Evolutionary conservation across 2,329 filamentous ascomycete species (phyloP), one percentile per base, ranked within the genome.

Genomic region (Zymoseptoria brevis): DNA sequence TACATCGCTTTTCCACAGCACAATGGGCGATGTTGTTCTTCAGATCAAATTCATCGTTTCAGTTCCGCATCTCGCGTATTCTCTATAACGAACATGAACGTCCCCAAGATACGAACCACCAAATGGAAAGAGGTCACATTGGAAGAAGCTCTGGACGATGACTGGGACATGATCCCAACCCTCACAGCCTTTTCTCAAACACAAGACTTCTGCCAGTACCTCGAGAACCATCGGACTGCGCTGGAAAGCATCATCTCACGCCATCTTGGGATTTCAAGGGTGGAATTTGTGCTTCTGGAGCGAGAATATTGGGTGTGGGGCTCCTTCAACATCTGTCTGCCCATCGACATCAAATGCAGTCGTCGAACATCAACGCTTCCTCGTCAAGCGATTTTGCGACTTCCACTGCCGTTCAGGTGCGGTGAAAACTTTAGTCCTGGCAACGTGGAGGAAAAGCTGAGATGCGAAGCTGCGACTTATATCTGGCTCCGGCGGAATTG

Each of bases 371-470:
- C 8, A 1, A 9, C 19, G 8, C 35, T 41, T 13, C 49, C 49
- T 21, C 19, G 13, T 4, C 49, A 24, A 21, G 49, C 49, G 8
- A 50, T 63, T 9, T 55, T 66, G n/a, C 64, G 62, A 19, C 57
- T 58, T 29, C 58, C 55, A 21, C 35, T 60, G 49, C 60, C 55
- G 63, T 75, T 50, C 49, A 50, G 22, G 54, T 63, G 75, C 4
- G 76, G 75, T 8, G 76, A 78, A 57, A 58, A 56, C 13, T 59
- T 53, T 21, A 60, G 69, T 57, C 75, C 75, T 11, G 77, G 76
- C 11, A 77, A 73, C 49, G 69, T 72, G 11, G 73, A 79, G 35
- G 76, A 79, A 67, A 79, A 79, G 67, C 21, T 79, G 1, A 62
- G 69, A n/a, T 67, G 66, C 58, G 75, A 78, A 66, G 74, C 70